These are phyloP conservation scores for Ogataea angusta DNA, from an alignment of 805 yeast genomes.

Conservation along the genomic window DNA sequence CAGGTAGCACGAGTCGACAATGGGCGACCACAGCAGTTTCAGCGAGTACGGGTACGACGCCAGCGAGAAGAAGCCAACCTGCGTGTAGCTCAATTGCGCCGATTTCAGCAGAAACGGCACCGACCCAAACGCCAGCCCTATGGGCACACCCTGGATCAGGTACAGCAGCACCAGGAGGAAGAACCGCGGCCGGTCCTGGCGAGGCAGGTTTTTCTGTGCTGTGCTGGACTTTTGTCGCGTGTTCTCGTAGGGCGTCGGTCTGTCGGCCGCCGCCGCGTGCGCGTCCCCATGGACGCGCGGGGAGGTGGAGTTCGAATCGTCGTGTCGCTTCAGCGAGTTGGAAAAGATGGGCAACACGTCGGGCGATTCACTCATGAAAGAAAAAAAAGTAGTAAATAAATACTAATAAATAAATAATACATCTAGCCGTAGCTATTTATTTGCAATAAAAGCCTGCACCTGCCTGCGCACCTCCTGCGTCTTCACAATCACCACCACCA, in stretches of 20 bases:
- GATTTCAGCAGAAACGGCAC: conserved; percentile 87
- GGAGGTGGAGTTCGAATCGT: conserved; percentile 20
- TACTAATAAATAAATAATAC: neutral
- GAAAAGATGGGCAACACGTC: conserved; percentile 16
- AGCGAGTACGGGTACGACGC: conserved; percentile 95
- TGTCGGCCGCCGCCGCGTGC: neutral
- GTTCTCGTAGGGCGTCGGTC: neutral
- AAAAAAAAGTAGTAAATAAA: conserved; percentile 1
- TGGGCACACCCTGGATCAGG: conserved; percentile 92
- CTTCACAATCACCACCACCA: conserved; percentile 54
- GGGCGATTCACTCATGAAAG: conserved; percentile 5
- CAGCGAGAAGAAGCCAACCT: conserved; percentile 84
- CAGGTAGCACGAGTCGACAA: conserved; percentile 83
- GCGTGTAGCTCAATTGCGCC: conserved; percentile 71
- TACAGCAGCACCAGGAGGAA: conserved; percentile 69
- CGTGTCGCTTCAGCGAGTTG: conserved; percentile 21
- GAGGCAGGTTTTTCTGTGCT: conserved; percentile 24
- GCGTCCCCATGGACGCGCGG: conserved; percentile 14
- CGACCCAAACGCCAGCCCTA: conserved; percentile 92
- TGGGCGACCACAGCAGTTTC: conserved; percentile 92
- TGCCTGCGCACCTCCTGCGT: conserved; percentile 34
- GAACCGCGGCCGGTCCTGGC: conserved; percentile 69
- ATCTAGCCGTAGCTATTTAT: neutral
- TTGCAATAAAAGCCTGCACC: conserved; percentile 39
- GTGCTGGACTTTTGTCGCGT: conserved; percentile 1